These are phyloP conservation scores for Suillus placidus DNA, from an alignment of 768 basidiomycete genomes.

Conservation along the genomic window DNA sequence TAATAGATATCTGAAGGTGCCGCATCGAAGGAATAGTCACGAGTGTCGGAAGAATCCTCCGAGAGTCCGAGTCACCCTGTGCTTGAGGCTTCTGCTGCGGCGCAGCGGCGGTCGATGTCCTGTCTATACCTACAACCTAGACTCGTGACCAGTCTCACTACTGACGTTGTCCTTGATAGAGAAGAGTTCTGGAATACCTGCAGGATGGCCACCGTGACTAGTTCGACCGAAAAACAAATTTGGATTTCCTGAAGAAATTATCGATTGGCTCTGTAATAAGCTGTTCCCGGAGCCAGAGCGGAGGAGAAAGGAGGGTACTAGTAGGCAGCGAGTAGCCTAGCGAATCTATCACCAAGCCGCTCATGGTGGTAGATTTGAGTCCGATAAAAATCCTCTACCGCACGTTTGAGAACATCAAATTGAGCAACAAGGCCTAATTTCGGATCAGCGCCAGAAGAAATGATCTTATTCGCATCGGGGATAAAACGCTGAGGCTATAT, in stretches of 20 bases:
- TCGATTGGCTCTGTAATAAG: background rate
- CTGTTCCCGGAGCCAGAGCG: slow-evolving; percentile 4
- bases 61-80: too few relatives aligned
- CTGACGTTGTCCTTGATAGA: too few relatives aligned
- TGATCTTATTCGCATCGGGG: background rate
- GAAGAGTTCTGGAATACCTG: background rate
- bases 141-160: too few relatives aligned
- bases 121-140: too few relatives aligned
- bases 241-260: background rate
- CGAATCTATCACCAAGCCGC: background rate
- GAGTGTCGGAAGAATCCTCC: too few relatives aligned
- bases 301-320: background rate
- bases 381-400: background rate
- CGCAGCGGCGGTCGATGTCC: too few relatives aligned
- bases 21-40: too few relatives aligned
- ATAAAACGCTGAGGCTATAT: background rate
- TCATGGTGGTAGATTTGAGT: background rate
- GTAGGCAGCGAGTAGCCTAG: background rate
- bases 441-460: background rate
- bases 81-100: too few relatives aligned
- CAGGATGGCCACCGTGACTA: background rate
- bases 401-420: background rate
- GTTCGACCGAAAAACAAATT: background rate
- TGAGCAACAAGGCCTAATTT: background rate
- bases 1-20: too few relatives aligned